These are phyloP conservation scores for Penicillium longicatenatum DNA, from an alignment of 495 filamentous ascomycete genomes.

Conservation along the genomic window DNA sequence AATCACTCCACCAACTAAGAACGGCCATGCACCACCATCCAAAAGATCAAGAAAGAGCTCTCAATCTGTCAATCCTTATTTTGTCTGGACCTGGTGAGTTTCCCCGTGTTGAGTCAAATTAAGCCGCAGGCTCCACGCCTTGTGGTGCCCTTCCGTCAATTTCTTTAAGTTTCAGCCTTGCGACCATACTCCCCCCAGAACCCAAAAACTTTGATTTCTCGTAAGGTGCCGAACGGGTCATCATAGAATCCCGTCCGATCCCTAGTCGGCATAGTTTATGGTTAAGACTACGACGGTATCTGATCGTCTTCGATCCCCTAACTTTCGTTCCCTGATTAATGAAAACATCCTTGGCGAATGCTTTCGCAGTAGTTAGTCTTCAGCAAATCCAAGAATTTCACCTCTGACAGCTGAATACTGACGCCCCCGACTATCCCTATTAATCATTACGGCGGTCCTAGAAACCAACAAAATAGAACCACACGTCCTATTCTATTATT, in stretches of 20 bases:
- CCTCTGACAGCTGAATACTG: constrained; percentile 72
- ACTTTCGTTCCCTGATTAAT: constrained; percentile 77
- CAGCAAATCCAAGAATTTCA: constrained; percentile 65
- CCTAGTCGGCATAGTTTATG: constrained; percentile 75
- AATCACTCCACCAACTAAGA: constrained; percentile 71
- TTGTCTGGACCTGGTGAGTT: constrained; percentile 69
- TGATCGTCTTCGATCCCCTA: constrained; percentile 76
- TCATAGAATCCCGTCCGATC: constrained; percentile 70
- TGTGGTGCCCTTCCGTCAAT: constrained; percentile 67
- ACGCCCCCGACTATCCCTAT: constrained; percentile 69
- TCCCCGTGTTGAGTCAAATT: constrained; percentile 71
- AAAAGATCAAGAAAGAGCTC: constrained; percentile 60
- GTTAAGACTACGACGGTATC: constrained; percentile 78
- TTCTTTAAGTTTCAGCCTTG: constrained; percentile 73
- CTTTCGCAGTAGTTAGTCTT: constrained; percentile 75
- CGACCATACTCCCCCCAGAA: constrained; percentile 74
- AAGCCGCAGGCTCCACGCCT: constrained; percentile 65
- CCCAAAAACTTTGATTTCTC: constrained; percentile 78
- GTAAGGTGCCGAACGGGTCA: constrained; percentile 72
- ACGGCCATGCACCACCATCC: constrained; percentile 67
- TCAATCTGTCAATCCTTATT: constrained; percentile 60
- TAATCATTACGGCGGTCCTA: constrained; percentile 71
- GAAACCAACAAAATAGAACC: constrained; percentile 70
- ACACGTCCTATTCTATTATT: constrained; percentile 75
- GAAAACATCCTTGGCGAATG: constrained; percentile 73